Percentiles rank a stretch among this genome's conserved stretches.
These are phyloP conservation scores for Nelumbo lutea DNA, from an alignment of 164 flowering plant genomes.

Conservation along the genomic window DNA sequence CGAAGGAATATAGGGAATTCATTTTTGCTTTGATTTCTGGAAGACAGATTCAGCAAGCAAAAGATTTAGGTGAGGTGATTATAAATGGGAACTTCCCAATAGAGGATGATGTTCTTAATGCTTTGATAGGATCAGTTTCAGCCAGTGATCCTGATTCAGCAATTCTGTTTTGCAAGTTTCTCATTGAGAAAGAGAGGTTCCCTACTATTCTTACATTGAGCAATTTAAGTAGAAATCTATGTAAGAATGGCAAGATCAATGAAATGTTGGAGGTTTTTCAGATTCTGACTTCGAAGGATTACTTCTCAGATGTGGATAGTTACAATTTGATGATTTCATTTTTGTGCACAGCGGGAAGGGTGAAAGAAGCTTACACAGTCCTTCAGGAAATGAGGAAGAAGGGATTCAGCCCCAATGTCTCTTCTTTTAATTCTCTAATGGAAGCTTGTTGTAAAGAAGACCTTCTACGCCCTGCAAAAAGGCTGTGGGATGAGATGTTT, in stretches of 20 bases:
- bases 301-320: conserved; percentile 55
- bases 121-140: conserved; percentile 70
- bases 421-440: conserved; percentile 64
- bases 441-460: conserved; percentile 91
- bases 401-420: conserved; percentile 59
- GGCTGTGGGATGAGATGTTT: conserved; percentile 98
- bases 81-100: conserved; percentile 69
- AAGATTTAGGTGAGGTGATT: conserved; percentile 67
- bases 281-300: conserved; percentile 41
- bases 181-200: conserved; percentile 47
- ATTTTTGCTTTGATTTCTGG: conserved; percentile 57
- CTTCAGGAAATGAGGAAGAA: conserved; percentile 82
- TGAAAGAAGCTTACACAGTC: conserved; percentile 68
- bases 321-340: conserved; percentile 60
- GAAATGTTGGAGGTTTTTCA: conserved; percentile 50
- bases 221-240: conserved; percentile 64
- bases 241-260: conserved; percentile 44
- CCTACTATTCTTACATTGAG: conserved; percentile 60
- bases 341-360: conserved; percentile 67
- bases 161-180: conserved; percentile 41
- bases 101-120: conserved; percentile 68
- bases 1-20: conserved; percentile 58
- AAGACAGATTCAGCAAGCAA: conserved; percentile 53
- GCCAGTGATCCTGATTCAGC: conserved; percentile 48
- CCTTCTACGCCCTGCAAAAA: conserved; percentile 78